These are phyloP conservation scores for Triticum turgidum DNA, from an alignment of 176 grass and related monocot species.

Conservation along the genomic window DNA sequence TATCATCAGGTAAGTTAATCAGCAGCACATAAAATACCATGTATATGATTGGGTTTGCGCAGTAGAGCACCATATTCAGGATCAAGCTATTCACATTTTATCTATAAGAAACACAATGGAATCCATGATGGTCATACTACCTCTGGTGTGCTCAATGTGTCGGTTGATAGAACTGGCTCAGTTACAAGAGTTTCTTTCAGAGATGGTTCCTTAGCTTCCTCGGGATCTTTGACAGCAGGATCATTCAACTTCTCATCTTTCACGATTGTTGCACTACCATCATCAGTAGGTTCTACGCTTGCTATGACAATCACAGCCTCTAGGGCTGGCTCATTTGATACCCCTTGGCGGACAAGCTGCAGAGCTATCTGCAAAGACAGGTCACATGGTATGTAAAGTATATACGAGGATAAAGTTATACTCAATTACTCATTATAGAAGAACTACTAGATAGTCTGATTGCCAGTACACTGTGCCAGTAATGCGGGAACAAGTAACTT, in stretches of 20 bases:
- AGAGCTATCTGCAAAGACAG: conserved; percentile 68
- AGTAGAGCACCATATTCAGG: conserved; percentile 6
- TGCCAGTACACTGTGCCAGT: neutral
- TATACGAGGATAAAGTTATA: conserved; percentile 2
- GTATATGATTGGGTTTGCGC: neutral
- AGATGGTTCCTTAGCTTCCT: conserved; percentile 37
- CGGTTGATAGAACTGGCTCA: neutral
- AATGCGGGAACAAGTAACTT: neutral
- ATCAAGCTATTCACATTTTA: conserved; percentile 16
- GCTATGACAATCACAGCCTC: conserved; percentile 31
- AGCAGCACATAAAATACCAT: conserved; percentile 14
- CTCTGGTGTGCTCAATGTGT: conserved; percentile 29
- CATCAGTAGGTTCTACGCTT: conserved; percentile 31
- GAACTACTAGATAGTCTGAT: neutral
- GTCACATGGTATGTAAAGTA: conserved; percentile 25
- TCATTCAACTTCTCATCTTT: conserved; percentile 47
- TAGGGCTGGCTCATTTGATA: conserved; percentile 49
- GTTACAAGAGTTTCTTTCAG: conserved; percentile 12
- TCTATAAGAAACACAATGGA: neutral
- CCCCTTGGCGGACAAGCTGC: conserved; percentile 74
- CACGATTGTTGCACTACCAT: conserved; percentile 10
- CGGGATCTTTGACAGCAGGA: conserved; percentile 36
- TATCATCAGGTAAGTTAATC: neutral
- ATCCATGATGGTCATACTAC: conserved; percentile 22
- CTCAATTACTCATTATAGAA: conserved; percentile 10